These are phyloP conservation scores for Mucor piriformis DNA, from an alignment of 371 early-diverging fungal species.

Conservation along the genomic window DNA sequence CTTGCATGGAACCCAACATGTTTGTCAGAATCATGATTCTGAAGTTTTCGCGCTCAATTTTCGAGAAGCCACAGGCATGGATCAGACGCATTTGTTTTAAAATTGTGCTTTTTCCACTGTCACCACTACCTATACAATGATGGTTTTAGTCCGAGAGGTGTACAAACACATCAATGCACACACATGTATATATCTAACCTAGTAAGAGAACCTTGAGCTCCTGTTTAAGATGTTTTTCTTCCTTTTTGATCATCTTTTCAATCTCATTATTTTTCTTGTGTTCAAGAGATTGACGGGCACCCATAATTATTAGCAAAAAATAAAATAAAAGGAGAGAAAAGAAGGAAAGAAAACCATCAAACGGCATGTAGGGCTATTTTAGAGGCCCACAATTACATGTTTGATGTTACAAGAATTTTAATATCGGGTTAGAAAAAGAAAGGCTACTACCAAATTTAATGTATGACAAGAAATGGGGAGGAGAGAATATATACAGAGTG, in stretches of 20 bases:
- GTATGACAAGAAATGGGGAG: background rate
- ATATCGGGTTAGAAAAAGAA: too few relatives aligned
- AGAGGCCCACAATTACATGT: conserved; percentile 63
- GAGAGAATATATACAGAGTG: too few relatives aligned
- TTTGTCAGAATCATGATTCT: conserved; percentile 88
- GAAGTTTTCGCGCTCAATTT: conserved; percentile 83
- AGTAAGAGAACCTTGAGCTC: conserved; percentile 95
- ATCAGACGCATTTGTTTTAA: conserved; percentile 96
- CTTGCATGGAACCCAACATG: conserved; percentile 85
- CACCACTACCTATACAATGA: conserved; percentile 81
- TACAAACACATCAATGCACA: too few relatives aligned
- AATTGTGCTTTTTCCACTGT: conserved; percentile 95
- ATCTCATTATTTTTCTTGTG: conserved; percentile 65
- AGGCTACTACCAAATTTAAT: too few relatives aligned
- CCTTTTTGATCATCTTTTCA: conserved; percentile 82
- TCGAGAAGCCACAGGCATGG: conserved; percentile 86
- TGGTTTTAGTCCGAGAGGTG: too few relatives aligned
- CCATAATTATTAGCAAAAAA: conserved; percentile 42
- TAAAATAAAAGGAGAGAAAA: background rate
- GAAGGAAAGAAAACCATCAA: background rate
- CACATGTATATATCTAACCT: conserved; percentile 51
- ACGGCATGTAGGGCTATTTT: background rate
- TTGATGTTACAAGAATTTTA: background rate
- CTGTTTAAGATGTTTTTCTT: conserved; percentile 71
- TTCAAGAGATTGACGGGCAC: background rate